Percentiles rank a stretch among this genome's conserved stretches.
Conservation (phyloP, 108 stramenopile species). For the Craspedostauros australis region DNA sequence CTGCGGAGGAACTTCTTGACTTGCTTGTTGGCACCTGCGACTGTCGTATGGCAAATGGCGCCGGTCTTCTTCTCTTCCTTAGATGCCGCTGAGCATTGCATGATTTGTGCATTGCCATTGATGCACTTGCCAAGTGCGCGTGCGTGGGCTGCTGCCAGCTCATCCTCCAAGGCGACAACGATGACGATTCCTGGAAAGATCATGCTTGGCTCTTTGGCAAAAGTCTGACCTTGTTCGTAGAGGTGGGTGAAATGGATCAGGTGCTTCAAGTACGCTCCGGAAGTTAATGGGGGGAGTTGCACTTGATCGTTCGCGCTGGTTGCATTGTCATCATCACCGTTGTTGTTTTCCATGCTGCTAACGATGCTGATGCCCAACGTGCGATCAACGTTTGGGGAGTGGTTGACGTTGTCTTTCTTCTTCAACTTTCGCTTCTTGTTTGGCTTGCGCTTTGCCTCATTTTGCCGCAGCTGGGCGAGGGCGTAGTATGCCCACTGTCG, state of each 20-base stretch:
- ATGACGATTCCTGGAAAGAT: conserved; percentile 34
- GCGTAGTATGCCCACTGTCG: conserved; percentile 56
- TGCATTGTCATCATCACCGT: conserved; percentile 1
- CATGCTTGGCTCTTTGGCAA: not conserved
- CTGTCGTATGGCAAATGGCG: conserved; percentile 1
- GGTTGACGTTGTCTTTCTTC: not conserved
- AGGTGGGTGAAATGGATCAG: conserved; percentile 37
- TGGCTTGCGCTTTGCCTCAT: not conserved
- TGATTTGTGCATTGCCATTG: not conserved
- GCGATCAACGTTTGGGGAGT: too few relatives aligned
- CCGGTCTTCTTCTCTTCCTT: not conserved
- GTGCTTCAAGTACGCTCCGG: conserved; percentile 42
- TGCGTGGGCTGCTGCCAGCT: conserved; percentile 23
- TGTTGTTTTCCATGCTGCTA: too few relatives aligned
- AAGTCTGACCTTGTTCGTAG: conserved; percentile 33
- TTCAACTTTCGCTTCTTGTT: conserved; percentile 4
- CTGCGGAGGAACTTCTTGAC: conserved; percentile 3
- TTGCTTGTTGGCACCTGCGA: not conserved
- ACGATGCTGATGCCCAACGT: too few relatives aligned
- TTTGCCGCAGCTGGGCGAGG: not conserved
- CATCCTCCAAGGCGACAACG: conserved; percentile 31
- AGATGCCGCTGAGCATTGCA: not conserved
- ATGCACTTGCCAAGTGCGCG: conserved; percentile 28
- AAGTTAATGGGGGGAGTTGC: conserved; percentile 30
- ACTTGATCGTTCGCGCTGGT: not conserved